Percentiles rank a stretch among this genome's conserved stretches.
These are phyloP conservation scores for Candida germanica DNA, from an alignment of 805 yeast species.

Conservation along the genomic window DNA sequence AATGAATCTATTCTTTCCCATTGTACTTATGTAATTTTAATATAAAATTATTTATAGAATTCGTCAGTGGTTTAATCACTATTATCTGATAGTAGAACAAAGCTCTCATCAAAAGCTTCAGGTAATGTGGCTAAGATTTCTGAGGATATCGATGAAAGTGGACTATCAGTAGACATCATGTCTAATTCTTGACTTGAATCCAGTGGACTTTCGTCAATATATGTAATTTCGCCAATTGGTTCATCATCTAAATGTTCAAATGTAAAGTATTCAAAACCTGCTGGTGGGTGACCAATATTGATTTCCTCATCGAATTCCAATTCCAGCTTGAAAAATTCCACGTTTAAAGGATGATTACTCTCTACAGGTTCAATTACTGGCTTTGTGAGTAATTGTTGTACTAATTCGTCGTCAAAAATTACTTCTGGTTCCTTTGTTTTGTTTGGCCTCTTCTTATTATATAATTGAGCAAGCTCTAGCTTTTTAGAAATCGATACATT, in stretches of 20 bases:
- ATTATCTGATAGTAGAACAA: slow-evolving; percentile 2
- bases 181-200: not conserved
- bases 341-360: not conserved
- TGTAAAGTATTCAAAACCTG: too few relatives aligned
- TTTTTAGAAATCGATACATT: slow-evolving; percentile 2
- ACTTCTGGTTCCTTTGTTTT: slow-evolving; percentile 1
- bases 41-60: slow-evolving; percentile 7
- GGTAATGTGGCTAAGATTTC: slow-evolving; percentile 3
- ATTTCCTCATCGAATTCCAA: not conserved
- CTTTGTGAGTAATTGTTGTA: slow-evolving; percentile 1
- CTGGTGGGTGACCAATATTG: not conserved
- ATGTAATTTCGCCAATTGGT: too few relatives aligned
- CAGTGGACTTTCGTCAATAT: not conserved
- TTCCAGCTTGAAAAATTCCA: not conserved
- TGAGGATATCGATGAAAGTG: slow-evolving; percentile 6
- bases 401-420: slow-evolving; percentile 7
- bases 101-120: slow-evolving; percentile 4
- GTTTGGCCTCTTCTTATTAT: not conserved
- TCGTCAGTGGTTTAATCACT: not conserved
- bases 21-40: slow-evolving; percentile 7
- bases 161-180: slow-evolving; percentile 1
- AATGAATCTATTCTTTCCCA: slow-evolving; percentile 8
- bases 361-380: not conserved
- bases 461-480: slow-evolving; percentile 1
- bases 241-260: too few relatives aligned